Evolutionary conservation across 805 yeast species (phyloP), one percentile per base, ranked within the genome.

Genomic region (Pichia membranifaciens): DNA sequence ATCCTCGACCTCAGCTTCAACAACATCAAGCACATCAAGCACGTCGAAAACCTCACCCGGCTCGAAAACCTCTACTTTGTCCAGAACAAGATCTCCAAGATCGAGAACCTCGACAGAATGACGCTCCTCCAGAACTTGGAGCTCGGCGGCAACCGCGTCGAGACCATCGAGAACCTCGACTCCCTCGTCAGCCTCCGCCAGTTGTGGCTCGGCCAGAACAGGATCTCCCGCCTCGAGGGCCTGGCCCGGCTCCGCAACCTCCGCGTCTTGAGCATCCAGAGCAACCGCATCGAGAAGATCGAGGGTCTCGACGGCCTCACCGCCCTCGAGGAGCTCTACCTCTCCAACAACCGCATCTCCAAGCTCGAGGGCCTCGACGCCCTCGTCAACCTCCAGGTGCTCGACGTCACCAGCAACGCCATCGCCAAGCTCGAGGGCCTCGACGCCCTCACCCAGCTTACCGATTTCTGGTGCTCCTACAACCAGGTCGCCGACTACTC

Each of bases 401-500:
- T 93, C 50, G 99, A 93, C 61, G 74, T 93, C 18, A 84, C 97
- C 0, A 78, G 86, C 2, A 93, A 93, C 63, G 70, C 71, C 49
- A 73, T 93, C 35, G 55, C 73, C 3, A 73, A 75, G 43, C 66
- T 93, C 37, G 82, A 79, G 49, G 81, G 84, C 53, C 55, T 93
- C 45, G 66, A 71, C 1, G 93, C 85, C 55, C 73, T 93, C 49
- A 63, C 54, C 0, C 59, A 82, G n/a, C 71, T 93, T 49, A 89
- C 96, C 8, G 99, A 93, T 65, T 70, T 93, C 45, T 93, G 99
- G 99, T 88, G 95, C 22, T 85, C 96, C 0, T 78, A 79, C 58
- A 93, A 91, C 64, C 65, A 76, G 56, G 64, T 93, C 20, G 75
- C 78, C 31, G 71, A 78, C 36, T 90, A 86, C 64, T 79, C 81